phyloP scores from a whole-genome alignment of 345 rosid genomes.

The Luvunga scandens region DNA sequence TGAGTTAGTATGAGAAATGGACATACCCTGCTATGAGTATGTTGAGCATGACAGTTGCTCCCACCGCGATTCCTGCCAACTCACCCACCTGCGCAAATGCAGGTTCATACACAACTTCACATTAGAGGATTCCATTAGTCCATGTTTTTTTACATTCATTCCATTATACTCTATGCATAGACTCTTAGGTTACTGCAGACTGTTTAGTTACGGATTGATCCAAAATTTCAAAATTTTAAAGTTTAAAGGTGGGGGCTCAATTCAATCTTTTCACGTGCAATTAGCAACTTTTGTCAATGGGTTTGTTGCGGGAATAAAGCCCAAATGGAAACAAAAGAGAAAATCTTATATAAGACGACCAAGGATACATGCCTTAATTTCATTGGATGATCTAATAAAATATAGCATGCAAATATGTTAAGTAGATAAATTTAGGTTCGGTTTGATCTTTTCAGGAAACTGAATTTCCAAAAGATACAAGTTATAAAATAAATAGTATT shows the following conservation, averaged over 20 bases:
- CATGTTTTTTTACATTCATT: background rate
- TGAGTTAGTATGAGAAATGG: background rate
- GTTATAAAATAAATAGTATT: too few relatives aligned
- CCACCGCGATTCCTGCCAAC: conserved; percentile 88
- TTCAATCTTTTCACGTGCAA: background rate
- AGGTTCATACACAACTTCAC: background rate
- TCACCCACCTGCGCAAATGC: conserved; percentile 65
- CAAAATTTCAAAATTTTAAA: too few relatives aligned
- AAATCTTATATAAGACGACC: fast-evolving
- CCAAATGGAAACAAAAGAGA: too few relatives aligned
- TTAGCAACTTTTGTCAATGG: background rate
- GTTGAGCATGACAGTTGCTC: conserved; percentile 93
- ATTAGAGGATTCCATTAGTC: conserved; percentile 5
- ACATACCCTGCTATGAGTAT: conserved; percentile 81
- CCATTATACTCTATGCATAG: background rate
- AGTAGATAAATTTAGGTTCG: too few relatives aligned
- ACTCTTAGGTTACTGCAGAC: background rate
- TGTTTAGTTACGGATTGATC: too few relatives aligned
- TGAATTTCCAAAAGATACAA: background rate
- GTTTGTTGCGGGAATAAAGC: too few relatives aligned
- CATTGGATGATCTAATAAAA: too few relatives aligned
- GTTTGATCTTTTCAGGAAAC: too few relatives aligned
- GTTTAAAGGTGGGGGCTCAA: background rate
- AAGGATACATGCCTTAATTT: too few relatives aligned
- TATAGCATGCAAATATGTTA: too few relatives aligned